phyloP scores from a whole-genome alignment of 2,329 filamentous ascomycete genomes.

The Graphiopsis chlorocephala region DNA sequence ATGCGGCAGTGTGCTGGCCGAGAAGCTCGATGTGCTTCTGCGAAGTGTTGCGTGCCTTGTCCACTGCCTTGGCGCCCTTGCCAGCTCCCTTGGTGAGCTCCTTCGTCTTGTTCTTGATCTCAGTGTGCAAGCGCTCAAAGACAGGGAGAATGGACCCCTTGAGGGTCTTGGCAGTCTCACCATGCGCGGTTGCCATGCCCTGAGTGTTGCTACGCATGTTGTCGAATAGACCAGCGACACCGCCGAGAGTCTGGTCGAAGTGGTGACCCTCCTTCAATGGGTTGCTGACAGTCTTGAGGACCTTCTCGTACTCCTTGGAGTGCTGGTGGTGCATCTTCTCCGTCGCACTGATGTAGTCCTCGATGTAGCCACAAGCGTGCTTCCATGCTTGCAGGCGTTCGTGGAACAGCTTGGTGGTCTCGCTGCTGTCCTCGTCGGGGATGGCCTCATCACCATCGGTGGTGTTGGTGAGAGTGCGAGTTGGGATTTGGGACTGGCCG shows the following conservation, averaged over 20 bases:
- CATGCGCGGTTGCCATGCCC: slow-evolving; percentile 81
- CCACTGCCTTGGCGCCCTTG: slow-evolving; percentile 85
- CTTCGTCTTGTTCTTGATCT: slow-evolving; percentile 96
- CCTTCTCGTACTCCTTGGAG: slow-evolving; percentile 92
- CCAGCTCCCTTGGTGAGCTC: slow-evolving; percentile 77
- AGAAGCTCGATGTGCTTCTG: slow-evolving; percentile 97
- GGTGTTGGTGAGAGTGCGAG: slow-evolving; percentile 29
- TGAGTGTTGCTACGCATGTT: slow-evolving; percentile 92
- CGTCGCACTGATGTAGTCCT: slow-evolving; percentile 81
- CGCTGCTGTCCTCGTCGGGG: slow-evolving; percentile 49
- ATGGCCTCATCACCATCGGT: slow-evolving; percentile 46
- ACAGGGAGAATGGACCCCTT: slow-evolving; percentile 83
- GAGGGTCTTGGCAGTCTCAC: slow-evolving; percentile 87
- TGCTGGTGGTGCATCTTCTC: slow-evolving; percentile 83
- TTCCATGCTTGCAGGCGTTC: slow-evolving; percentile 95
- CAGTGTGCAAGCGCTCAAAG: slow-evolving; percentile 85
- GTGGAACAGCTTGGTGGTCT: slow-evolving; percentile 63
- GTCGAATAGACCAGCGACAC: slow-evolving; percentile 86
- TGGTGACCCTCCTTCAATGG: slow-evolving; percentile 88
- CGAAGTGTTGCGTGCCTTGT: slow-evolving; percentile 78
- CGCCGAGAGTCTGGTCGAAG: slow-evolving; percentile 86
- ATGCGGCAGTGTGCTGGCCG: slow-evolving; percentile 77
- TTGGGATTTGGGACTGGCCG: slow-evolving; percentile 27
- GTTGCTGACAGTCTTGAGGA: slow-evolving; percentile 85
- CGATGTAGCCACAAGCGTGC: slow-evolving; percentile 84